Evolutionary conservation across 345 rosid genomes (phyloP).

Genomic region (Eucalyptus albens): DNA sequence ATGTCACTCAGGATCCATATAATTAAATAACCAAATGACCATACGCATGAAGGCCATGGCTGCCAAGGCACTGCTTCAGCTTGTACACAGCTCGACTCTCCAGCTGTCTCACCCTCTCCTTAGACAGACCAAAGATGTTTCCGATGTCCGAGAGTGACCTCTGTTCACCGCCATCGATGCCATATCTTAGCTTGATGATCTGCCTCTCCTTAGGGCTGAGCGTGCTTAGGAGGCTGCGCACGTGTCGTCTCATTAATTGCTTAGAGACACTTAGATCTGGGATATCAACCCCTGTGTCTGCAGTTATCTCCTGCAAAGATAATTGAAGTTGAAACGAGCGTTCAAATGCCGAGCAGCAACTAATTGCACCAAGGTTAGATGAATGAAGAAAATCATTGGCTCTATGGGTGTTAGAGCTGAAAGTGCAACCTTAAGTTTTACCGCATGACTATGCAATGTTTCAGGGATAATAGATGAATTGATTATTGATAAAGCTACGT

Average conservation of each 20-base stretch:
- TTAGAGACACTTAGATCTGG: conserved; percentile 49
- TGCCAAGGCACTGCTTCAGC: conserved; percentile 49
- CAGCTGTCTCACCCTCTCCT: conserved; percentile 74
- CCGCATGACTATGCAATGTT: background rate
- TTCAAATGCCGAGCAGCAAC: background rate
- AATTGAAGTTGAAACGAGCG: background rate
- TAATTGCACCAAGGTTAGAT: background rate
- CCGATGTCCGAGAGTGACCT: conserved; percentile 65
- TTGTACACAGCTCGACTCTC: conserved; percentile 64
- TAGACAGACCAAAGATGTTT: conserved; percentile 39
- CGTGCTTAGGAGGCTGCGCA: conserved; percentile 35
- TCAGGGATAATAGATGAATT: background rate
- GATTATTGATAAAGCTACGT: background rate
- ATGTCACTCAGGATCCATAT: background rate
- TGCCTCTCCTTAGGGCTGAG: conserved; percentile 62
- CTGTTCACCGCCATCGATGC: conserved; percentile 53
- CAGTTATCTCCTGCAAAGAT: conserved; percentile 52
- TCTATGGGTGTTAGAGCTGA: background rate
- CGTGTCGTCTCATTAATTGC: conserved; percentile 62
- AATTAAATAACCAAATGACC: conserved; percentile 40
- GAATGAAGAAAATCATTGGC: background rate
- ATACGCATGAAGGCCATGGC: conserved; percentile 52
- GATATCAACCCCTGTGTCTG: conserved; percentile 50
- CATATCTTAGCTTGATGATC: conserved; percentile 68
- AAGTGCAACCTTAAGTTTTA: background rate